Evolutionary conservation across 768 basidiomycete genomes (phyloP).

Genomic region (Bullera alba): DNA sequence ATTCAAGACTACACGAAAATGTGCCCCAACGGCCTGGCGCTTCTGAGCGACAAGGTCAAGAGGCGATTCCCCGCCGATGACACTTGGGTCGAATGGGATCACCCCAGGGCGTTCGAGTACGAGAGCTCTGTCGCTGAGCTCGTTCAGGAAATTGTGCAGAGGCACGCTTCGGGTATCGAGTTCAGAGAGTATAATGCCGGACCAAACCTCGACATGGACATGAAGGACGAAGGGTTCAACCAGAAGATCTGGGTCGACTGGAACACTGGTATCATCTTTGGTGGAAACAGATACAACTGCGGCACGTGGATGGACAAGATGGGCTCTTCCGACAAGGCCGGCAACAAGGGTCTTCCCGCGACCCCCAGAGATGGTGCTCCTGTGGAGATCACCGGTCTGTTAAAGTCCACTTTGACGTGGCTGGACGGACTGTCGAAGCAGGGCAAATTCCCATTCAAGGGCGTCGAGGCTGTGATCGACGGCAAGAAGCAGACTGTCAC

Average conservation of each 20-base stretch:
- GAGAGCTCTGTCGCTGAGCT: conserved; percentile 84
- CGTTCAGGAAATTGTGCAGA: conserved; percentile 90
- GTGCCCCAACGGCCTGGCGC: conserved; percentile 73
- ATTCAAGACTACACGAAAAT: conserved; percentile 85
- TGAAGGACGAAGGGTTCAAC: conserved; percentile 86
- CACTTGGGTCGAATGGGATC: conserved; percentile 87
- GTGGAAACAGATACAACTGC: conserved; percentile 60
- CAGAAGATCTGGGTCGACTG: conserved; percentile 93
- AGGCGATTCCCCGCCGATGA: conserved; percentile 94
- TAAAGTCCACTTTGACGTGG: conserved; percentile 92
- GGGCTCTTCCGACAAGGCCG: conserved; percentile 86
- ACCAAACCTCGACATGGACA: conserved; percentile 93
- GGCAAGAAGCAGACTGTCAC: conserved; percentile 65
- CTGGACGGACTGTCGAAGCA: conserved; percentile 59
- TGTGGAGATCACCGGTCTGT: conserved; percentile 84
- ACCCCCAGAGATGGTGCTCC: conserved; percentile 95
- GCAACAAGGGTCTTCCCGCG: conserved; percentile 90
- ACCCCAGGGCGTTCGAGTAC: conserved; percentile 70
- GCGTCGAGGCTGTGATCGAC: conserved; percentile 75
- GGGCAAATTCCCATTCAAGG: conserved; percentile 80
- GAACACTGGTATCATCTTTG: conserved; percentile 80
- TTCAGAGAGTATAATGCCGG: conserved; percentile 97
- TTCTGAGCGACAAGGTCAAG: conserved; percentile 73
- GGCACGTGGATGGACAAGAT: conserved; percentile 67
- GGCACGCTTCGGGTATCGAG: conserved; percentile 82